Conservation (phyloP, 169 alveolate genomes). For the Besnoitia besnoiti region DNA sequence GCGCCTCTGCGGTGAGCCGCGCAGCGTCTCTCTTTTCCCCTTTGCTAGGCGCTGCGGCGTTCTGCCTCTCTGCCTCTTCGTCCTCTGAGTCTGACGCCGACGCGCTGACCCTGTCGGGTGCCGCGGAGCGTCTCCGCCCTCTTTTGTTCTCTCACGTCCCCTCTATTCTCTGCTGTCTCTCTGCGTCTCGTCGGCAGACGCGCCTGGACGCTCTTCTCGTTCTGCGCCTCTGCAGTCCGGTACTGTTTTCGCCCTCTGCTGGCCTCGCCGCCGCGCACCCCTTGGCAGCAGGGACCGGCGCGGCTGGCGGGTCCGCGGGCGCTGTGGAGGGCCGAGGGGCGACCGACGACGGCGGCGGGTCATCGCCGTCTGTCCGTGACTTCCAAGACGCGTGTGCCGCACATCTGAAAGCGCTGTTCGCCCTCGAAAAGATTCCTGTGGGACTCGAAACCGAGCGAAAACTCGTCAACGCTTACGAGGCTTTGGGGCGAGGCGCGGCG, state of each 20-base stretch:
- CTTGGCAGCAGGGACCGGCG: too few relatives aligned
- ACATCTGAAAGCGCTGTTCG: neutral
- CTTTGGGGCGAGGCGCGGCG: neutral
- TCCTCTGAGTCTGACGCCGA: neutral
- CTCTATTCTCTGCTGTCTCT: neutral
- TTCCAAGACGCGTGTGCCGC: neutral
- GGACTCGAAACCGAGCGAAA: slow-evolving; percentile 5
- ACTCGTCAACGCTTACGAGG: neutral
- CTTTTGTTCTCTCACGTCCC: neutral
- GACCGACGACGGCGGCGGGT: neutral
- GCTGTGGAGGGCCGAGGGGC: neutral
- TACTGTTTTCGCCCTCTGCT: neutral
- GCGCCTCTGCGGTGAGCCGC: neutral
- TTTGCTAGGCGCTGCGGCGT: neutral
- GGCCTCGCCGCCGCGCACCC: neutral
- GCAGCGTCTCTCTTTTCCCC: neutral
- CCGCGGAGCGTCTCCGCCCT: neutral
- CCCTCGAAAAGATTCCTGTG: neutral
- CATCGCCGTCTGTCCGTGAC: neutral
- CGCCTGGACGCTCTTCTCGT: neutral
- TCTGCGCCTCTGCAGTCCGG: neutral
- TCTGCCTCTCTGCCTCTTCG: neutral
- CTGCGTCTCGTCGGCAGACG: neutral
- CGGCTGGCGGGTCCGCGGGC: too few relatives aligned
- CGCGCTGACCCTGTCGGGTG: neutral